Evolutionary conservation across 352 stramenopile species (phyloP), one percentile per base, ranked within the genome.

Genomic region (Elongisporangium prolatum): DNA sequence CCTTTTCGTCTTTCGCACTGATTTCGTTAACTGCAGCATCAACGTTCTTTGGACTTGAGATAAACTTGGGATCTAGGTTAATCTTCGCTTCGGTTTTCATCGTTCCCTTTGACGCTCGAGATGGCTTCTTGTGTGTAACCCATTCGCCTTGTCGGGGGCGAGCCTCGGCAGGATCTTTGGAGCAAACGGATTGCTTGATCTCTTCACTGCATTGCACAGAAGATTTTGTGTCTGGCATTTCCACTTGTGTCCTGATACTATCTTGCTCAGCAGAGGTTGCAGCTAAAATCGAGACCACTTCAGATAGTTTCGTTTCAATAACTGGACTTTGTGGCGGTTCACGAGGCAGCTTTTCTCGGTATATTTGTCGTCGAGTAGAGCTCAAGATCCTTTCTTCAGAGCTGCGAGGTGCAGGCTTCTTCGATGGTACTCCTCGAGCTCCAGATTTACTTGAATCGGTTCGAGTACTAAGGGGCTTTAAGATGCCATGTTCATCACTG

Each of bases 311-410:
- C 44, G 47, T 10, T 25, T 34, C 34, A 63, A 11, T 28, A 4
- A 55, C 63, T 22, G 50, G 18, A 38, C 69, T 66, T 37, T 72
- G 61, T 18, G 40, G 18, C 14, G 13, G 34, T 21, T 68, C 52
- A 57, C 70, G 68, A 6, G 69, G 25, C 25, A 72, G 63, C 56
- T 89, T 91, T 57, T 91, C 75, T 8, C 82, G 80, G 60, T 86
- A 88, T 17, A 86, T 60, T 54, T 86, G 79, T 6, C 79, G 79
- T 38, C 73, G 72, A 8, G 66, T 54, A 21, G 54, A 56, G 5
- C 44, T 40, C 20, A 24, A 2, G 10, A 37, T 24, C 51, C 72
- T 77, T 2, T 77, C 34, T 17, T 44, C 57, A 48, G 49, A 63
- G 59, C 63, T 59, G 68, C 64, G 38, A 22, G 50, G 10, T 3